Evolutionary conservation across 139 green algal genomes (phyloP).

Genomic region (Picochlorum sp.): DNA sequence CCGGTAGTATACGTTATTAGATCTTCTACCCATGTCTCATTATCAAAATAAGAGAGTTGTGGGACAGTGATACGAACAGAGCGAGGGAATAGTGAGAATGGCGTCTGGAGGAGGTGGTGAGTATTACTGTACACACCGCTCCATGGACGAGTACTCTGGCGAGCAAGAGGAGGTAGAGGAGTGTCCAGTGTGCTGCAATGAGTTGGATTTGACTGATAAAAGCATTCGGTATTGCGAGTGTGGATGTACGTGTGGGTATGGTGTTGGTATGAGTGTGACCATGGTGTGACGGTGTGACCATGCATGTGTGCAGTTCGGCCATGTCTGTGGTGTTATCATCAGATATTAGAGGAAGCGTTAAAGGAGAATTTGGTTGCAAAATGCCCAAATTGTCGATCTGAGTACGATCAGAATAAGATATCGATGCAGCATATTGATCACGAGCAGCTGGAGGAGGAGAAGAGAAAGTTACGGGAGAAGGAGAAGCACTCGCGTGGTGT

Average conservation of each 20-base stretch:
- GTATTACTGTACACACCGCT: no score
- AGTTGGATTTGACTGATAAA: slow-evolving; percentile 73
- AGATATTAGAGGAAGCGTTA: slow-evolving; percentile 71
- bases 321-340: slow-evolving; percentile 75
- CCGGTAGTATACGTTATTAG: no score
- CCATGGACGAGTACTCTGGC: not conserved
- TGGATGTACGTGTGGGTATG: slow-evolving; percentile 46
- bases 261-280: not conserved
- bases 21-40: no score
- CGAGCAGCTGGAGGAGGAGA: slow-evolving; percentile 38
- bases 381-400: slow-evolving; percentile 74
- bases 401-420: slow-evolving; percentile 75
- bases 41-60: no score
- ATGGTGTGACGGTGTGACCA: not conserved
- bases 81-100: no score
- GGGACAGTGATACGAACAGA: no score
- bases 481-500: slow-evolving; percentile 19
- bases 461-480: slow-evolving; percentile 33
- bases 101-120: not conserved
- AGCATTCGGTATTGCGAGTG: slow-evolving; percentile 66
- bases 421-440: slow-evolving; percentile 36
- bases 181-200: slow-evolving; percentile 71
- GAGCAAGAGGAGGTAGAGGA: not conserved
- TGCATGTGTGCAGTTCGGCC: slow-evolving; percentile 33
- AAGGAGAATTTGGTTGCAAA: slow-evolving; percentile 51